phyloP scores from a whole-genome alignment of 371 early-diverging fungal species.

The Zopfochytrium polystomum region DNA sequence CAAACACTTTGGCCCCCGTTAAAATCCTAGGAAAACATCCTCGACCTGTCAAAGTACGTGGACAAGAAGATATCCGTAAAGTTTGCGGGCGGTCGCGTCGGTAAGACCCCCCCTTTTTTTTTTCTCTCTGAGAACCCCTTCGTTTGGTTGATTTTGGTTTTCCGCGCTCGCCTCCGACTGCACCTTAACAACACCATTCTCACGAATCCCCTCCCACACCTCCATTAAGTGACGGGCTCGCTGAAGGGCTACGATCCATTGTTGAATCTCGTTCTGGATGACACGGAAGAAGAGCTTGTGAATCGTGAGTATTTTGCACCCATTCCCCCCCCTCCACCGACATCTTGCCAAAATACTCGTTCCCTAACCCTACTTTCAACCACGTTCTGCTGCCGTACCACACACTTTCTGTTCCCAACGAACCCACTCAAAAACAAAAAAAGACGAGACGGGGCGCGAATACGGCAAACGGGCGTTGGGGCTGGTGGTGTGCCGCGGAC shows the following conservation, averaged over 20 bases:
- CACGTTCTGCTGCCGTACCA: constrained; percentile 40
- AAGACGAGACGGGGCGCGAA: too few species aligned
- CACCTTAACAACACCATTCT: neutral
- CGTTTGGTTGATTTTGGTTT: neutral
- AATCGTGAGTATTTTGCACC: neutral
- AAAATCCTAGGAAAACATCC: constrained; percentile 65
- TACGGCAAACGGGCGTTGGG: constrained; percentile 54
- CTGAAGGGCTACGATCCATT: constrained; percentile 92
- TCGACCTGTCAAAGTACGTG: constrained; percentile 89
- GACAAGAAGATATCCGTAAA: constrained; percentile 88
- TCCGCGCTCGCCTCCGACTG: neutral
- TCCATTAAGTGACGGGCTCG: constrained; percentile 81
- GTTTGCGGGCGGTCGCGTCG: constrained; percentile 93
- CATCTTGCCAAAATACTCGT: too few species aligned
- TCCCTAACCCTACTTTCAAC: constrained; percentile 54
- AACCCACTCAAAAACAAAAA: too few species aligned
- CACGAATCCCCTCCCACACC: neutral
- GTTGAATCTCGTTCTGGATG: constrained; percentile 89
- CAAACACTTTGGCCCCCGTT: neutral
- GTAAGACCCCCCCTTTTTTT: constrained; percentile 46
- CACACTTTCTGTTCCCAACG: neutral
- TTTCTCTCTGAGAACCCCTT: constrained; percentile 3
- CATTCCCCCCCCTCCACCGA: too few species aligned
- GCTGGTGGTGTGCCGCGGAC: constrained; percentile 86
- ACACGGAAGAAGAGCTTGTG: constrained; percentile 66